Conservation (phyloP, 1,139 yeast genomes). For the Magnusiomyces ingens region DNA sequence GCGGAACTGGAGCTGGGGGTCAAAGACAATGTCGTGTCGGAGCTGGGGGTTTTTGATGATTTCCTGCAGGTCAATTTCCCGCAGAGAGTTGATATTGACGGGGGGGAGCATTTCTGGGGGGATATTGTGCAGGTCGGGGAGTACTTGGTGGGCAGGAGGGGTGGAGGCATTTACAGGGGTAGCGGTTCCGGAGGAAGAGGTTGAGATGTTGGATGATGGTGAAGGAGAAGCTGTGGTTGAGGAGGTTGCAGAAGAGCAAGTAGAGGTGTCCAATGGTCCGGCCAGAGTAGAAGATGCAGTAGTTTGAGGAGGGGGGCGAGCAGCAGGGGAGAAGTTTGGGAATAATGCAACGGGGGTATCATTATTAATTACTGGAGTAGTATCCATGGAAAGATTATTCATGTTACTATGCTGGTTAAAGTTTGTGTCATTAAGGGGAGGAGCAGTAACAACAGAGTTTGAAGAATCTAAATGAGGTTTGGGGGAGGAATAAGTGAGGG, state of each 20-base stretch:
- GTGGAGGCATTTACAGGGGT: background rate
- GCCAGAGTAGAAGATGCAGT: background rate
- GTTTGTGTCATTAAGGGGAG: too few relatives aligned
- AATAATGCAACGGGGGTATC: too few relatives aligned
- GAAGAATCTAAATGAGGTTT: too few relatives aligned
- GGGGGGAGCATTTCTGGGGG: slow-evolving; percentile 54
- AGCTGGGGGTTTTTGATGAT: slow-evolving; percentile 87
- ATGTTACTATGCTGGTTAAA: too few relatives aligned
- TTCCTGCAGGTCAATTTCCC: slow-evolving; percentile 83
- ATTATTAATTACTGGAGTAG: too few relatives aligned
- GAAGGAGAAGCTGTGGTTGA: background rate
- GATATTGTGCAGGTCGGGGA: slow-evolving; percentile 21
- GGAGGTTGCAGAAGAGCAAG: background rate
- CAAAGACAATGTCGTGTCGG: slow-evolving; percentile 87
- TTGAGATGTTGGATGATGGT: background rate
- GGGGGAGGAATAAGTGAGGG: too few relatives aligned
- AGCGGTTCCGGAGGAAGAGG: background rate
- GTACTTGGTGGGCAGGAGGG: background rate
- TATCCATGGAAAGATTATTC: too few relatives aligned
- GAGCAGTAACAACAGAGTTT: too few relatives aligned
- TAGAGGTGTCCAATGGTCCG: too few relatives aligned
- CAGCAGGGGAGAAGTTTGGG: background rate
- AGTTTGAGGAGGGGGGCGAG: background rate
- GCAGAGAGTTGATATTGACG: slow-evolving; percentile 72
- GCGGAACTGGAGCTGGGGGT: slow-evolving; percentile 85